A percentile compares a stretch with the other conserved stretches of the same genome.
phyloP scores from a whole-genome alignment of 352 stramenopile genomes.

The Globisporangium apiculatum region DNA sequence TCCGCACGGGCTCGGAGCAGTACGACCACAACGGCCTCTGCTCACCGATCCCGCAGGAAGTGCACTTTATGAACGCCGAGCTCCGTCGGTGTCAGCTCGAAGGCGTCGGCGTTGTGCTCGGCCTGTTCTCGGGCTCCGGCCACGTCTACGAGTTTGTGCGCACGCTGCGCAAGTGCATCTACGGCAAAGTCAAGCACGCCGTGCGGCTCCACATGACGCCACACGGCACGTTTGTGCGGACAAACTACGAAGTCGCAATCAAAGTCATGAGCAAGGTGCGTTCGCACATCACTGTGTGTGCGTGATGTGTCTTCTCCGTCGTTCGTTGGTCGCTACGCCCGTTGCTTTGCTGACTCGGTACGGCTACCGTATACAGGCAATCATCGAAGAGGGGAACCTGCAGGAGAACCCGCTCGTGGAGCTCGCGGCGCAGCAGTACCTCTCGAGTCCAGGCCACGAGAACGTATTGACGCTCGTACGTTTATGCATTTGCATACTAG shows the following conservation, averaged over 20 bases:
- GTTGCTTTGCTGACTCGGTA: not conserved
- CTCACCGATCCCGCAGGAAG: slow-evolving; percentile 81
- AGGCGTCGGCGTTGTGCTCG: slow-evolving; percentile 65
- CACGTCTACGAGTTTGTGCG: slow-evolving; percentile 83
- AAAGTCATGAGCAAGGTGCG: slow-evolving; percentile 86
- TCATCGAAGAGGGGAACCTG: slow-evolving; percentile 82
- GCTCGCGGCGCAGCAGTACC: slow-evolving; percentile 77
- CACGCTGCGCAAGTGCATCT: slow-evolving; percentile 84
- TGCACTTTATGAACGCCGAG: slow-evolving; percentile 84
- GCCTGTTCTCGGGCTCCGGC: slow-evolving; percentile 73
- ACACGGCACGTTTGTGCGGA: slow-evolving; percentile 73
- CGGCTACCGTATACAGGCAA: slow-evolving; percentile 30
- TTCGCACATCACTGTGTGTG: not conserved
- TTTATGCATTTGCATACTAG: not conserved
- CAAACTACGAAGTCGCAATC: slow-evolving; percentile 75
- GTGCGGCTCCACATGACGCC: slow-evolving; percentile 72
- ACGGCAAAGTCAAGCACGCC: slow-evolving; percentile 84
- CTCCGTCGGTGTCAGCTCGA: slow-evolving; percentile 70
- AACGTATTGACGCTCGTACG: slow-evolving; percentile 79
- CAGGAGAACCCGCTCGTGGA: slow-evolving; percentile 85
- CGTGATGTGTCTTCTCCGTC: no score
- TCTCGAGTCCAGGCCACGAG: slow-evolving; percentile 72
- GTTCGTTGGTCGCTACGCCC: no score
- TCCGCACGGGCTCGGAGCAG: slow-evolving; percentile 68
- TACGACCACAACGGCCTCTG: slow-evolving; percentile 73